Base-by-base conservation (phyloP, 495 filamentous ascomycete genomes). In the Melanomma pulvis-pyrius region DNA sequence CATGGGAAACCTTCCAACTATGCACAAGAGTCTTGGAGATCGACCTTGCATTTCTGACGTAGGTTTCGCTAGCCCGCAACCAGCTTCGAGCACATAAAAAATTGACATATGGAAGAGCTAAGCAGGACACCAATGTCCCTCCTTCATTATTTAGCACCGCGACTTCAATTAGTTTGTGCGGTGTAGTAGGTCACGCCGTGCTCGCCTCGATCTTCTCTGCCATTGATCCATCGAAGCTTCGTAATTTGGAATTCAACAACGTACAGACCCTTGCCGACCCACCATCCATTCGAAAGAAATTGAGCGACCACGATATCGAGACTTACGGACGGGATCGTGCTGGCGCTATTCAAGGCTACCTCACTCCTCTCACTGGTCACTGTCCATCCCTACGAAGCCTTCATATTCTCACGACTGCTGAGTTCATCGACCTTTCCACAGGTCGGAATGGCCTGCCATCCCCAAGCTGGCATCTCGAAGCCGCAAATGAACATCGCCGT, bases 31-130 rank as follows among this genome's bases (percentile, higher is more conserved):
- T 61, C 6, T 34, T 26, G 2, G 46, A 49, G 28, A n/a, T 61
- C 8, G 58, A 61, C 26, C 12, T 61, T 30, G 58, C 58, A 15
- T 61, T 61, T 41, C 28, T 51, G 58, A 61, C 46, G 58, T 61
- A 51, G 5, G 46, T 50, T 30, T 25, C 29, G n/a, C n/a, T n/a
- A n/a, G n/a, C n/a, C n/a, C n/a, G n/a, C n/a, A n/a, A n/a, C n/a
- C n/a, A n/a, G n/a, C n/a, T n/a, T n/a, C n/a, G n/a, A n/a, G n/a
- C n/a, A n/a, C n/a, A n/a, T n/a, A n/a, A n/a, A n/a, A n/a, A n/a
- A n/a, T n/a, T n/a, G n/a, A n/a, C n/a, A n/a, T n/a, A n/a, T n/a
- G n/a, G n/a, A n/a, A 56, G 28, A 12, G 13, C 3, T n/a, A 32
- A 36, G 17, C 32, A 29, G 2, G 53, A 41, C 11, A 22, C n/a